phyloP scores from a whole-genome alignment of 768 basidiomycete genomes.

The Lepiota brunneoincarnata region DNA sequence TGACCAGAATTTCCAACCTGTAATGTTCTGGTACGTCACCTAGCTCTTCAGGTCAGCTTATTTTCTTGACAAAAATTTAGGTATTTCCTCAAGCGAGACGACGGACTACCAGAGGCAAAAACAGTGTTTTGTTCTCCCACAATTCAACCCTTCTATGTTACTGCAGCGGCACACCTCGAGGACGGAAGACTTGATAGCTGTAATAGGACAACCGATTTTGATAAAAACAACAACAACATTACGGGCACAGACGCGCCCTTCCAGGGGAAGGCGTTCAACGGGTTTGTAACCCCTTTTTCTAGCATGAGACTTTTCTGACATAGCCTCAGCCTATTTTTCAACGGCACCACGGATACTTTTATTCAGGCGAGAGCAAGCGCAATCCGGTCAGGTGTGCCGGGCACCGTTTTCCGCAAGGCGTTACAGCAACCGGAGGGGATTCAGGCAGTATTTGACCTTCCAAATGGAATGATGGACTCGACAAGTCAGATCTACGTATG shows the following conservation, averaged over 20 bases:
- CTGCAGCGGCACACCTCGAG: constrained; percentile 40
- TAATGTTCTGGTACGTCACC: constrained; percentile 62
- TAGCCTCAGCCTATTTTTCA: constrained; percentile 39
- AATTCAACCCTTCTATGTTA: constrained; percentile 42
- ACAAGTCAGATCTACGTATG: constrained; percentile 53
- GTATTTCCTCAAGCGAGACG: constrained; percentile 38
- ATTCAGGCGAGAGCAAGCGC: constrained; percentile 49
- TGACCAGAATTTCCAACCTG: constrained; percentile 42
- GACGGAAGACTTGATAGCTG: constrained; percentile 37
- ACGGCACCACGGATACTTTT: constrained; percentile 37
- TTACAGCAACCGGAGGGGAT: constrained; percentile 36
- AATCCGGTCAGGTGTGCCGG: constrained; percentile 51
- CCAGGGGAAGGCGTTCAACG: constrained; percentile 54
- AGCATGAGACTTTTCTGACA: not conserved
- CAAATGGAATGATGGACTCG: constrained; percentile 50
- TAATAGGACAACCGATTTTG: constrained; percentile 27
- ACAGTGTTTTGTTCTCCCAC: constrained; percentile 58
- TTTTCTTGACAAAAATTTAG: constrained; percentile 15
- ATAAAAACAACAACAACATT: constrained; percentile 37
- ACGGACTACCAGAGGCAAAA: constrained; percentile 35
- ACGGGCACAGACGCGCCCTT: constrained; percentile 42
- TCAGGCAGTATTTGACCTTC: constrained; percentile 42
- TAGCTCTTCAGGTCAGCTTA: not conserved
- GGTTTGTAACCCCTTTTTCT: constrained; percentile 31
- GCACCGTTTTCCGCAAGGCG: constrained; percentile 57